Percentiles rank a stretch among this genome's conserved stretches.
Evolutionary conservation across 2,329 filamentous ascomycete species (phyloP).

Genomic region (Diaporthe sp.): DNA sequence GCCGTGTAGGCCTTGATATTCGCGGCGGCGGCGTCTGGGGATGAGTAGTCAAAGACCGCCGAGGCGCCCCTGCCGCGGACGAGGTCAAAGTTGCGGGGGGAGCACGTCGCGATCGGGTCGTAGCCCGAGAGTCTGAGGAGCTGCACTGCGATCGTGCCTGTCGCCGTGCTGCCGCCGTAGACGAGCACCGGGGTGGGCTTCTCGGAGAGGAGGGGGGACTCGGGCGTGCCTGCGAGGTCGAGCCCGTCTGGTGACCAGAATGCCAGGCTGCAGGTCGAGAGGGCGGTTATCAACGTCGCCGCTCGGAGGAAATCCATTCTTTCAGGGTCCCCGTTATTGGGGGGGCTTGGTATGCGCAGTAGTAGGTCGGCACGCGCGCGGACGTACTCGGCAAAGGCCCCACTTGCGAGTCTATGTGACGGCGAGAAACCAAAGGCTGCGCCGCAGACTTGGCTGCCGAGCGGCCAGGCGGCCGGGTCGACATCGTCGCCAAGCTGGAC

Average conservation of each 20-base stretch:
- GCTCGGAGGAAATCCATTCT: no score
- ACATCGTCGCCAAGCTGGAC: constrained; percentile 43
- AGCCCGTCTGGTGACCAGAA: constrained; percentile 53
- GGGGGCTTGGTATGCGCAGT: no score
- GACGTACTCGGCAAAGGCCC: no score
- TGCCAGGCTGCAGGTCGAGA: constrained; percentile 44
- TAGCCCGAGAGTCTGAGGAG: constrained; percentile 23
- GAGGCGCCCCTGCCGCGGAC: constrained; percentile 62
- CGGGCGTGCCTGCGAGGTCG: constrained; percentile 49
- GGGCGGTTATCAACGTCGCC: no score
- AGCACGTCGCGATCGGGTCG: constrained; percentile 45
- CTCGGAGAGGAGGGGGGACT: constrained; percentile 48
- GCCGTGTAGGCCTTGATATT: constrained; percentile 62
- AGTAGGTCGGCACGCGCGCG: no score
- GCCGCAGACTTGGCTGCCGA: constrained; percentile 45
- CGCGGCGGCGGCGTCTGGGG: constrained; percentile 51
- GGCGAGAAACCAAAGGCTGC: not conserved
- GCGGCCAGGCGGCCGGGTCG: constrained; percentile 34
- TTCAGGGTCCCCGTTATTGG: no score
- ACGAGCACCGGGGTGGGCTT: constrained; percentile 45
- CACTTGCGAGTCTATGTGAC: no score
- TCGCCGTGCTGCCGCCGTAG: constrained; percentile 31
- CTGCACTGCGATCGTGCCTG: constrained; percentile 17
- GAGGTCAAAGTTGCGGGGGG: constrained; percentile 62
- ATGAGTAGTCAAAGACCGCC: constrained; percentile 64